Evolutionary conservation across 2,329 filamentous ascomycete genomes (phyloP).

Genomic region (Colletotrichum trifolii): DNA sequence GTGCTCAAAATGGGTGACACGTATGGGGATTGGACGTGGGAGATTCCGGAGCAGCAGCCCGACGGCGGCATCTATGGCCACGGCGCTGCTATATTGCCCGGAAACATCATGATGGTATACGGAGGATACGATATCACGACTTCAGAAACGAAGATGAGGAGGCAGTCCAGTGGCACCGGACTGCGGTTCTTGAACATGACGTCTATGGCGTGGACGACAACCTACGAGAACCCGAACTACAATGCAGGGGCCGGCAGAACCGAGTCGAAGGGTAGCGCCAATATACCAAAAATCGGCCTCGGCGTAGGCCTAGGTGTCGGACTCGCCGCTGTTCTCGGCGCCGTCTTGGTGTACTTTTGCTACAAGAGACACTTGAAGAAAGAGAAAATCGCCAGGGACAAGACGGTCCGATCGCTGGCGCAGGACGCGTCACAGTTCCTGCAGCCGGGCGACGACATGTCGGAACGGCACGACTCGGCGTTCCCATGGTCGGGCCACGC

Average conservation of each 20-base stretch:
- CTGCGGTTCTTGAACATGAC: constrained; percentile 68
- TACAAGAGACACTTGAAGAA: constrained; percentile 55
- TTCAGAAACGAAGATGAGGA: constrained; percentile 46
- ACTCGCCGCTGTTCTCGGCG: constrained; percentile 60
- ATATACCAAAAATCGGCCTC: constrained; percentile 64
- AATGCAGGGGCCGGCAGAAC: constrained; percentile 8
- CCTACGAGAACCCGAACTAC: constrained; percentile 59
- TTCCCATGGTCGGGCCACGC: constrained; percentile 45
- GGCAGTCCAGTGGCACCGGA: constrained; percentile 44
- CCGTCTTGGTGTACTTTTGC: constrained; percentile 59
- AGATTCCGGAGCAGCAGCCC: constrained; percentile 65
- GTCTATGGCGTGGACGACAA: constrained; percentile 62
- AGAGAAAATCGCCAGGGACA: constrained; percentile 51
- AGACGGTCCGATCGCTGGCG: constrained; percentile 59
- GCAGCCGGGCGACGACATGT: constrained; percentile 57
- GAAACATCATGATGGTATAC: constrained; percentile 76
- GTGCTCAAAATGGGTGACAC: constrained; percentile 80
- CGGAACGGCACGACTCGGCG: constrained; percentile 50
- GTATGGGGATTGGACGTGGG: constrained; percentile 82
- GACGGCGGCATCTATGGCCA: constrained; percentile 69
- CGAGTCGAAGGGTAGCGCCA: constrained; percentile 9
- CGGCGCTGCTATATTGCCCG: constrained; percentile 70
- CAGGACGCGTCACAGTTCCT: constrained; percentile 62
- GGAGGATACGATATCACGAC: constrained; percentile 67
- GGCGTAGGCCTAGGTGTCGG: constrained; percentile 75